Base-by-base conservation (phyloP, 2,329 filamentous ascomycete species). In the Trichophyton rubrum region DNA sequence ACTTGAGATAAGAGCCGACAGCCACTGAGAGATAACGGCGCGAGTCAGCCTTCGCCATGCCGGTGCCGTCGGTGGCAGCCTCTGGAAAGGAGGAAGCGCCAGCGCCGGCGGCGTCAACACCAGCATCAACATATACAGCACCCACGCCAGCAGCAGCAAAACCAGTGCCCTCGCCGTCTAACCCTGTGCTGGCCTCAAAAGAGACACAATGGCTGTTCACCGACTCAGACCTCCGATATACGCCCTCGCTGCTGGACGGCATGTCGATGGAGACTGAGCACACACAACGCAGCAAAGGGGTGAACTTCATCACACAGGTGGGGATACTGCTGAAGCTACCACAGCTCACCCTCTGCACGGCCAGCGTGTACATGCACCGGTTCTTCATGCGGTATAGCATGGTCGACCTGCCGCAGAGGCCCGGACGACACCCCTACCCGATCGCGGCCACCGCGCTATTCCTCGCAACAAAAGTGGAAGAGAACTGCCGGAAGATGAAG, bases 231-330 rank as follows among this genome's bases (percentile, higher is more conserved):
- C 81, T 95, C 27, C 77, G 83, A 59, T 88, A 87, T 69, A 88
- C 90, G 5, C 93, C 93, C 0, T 93, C 89, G 59, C 85, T 95
- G 62, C 75, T 90, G 13, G 89, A 96, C 66, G 92, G 92, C 22
- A 83, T 97, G 71, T 73, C 84, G 7, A 80, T 85, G 2, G 82
- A 85, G 33, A 86, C 93, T 70, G 93, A 97, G 76, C 82, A 89
- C 64, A 81, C 87, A 65, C 81, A 88, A 62, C 84, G 93, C 60
- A 87, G 88, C 63, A 97, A 97, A 73, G 92, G 93, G 55, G 87
- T 96, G 70, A 95, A 96, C 73, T 99, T 99, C 75, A 95, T 99
- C 68, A 86, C 90, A 64, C 91, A 96, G 73, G 90, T 92, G 51
- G 93, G 92, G 65, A 89, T 95, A 66, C 85, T 96, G 78, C 82